phyloP scores from a whole-genome alignment of 1,284 basidiomycete genomes.

The Trichosporon ovoides region DNA sequence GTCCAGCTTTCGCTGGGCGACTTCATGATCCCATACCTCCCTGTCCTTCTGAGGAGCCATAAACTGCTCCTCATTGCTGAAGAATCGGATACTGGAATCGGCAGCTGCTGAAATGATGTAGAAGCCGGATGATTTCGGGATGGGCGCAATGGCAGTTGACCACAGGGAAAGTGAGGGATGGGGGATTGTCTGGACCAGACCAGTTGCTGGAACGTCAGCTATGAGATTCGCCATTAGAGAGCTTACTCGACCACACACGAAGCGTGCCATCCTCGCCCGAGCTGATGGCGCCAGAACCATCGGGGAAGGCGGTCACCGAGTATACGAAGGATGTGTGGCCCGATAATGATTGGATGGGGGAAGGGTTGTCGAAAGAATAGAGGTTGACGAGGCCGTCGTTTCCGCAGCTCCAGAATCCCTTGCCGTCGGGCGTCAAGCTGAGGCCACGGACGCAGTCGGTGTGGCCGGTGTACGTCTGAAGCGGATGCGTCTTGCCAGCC shows the following conservation, averaged over 20 bases:
- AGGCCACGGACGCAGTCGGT: conserved; percentile 85
- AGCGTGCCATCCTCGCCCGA: conserved; percentile 94
- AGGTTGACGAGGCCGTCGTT: conserved; percentile 90
- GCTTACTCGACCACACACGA: conserved; percentile 74
- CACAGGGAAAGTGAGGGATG: conserved; percentile 94
- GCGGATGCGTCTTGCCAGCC: conserved; percentile 51
- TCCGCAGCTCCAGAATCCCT: conserved; percentile 83
- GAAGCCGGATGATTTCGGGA: conserved; percentile 53
- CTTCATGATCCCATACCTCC: conserved; percentile 65
- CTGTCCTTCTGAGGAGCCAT: conserved; percentile 65
- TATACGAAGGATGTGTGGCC: conserved; percentile 98
- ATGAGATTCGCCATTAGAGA: not conserved
- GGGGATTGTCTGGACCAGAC: conserved; percentile 77
- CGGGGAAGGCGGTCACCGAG: conserved; percentile 72
- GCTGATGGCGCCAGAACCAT: conserved; percentile 69
- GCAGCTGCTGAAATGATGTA: conserved; percentile 88
- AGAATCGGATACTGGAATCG: conserved; percentile 81
- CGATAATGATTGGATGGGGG: conserved; percentile 69
- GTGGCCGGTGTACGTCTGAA: conserved; percentile 77
- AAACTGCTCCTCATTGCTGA: conserved; percentile 67
- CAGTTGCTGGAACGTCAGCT: conserved; percentile 54
- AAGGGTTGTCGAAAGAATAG: conserved; percentile 75
- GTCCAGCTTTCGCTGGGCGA: conserved; percentile 54
- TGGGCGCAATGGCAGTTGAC: conserved; percentile 72
- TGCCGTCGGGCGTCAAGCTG: conserved; percentile 69